phyloP scores from a whole-genome alignment of 2,329 filamentous ascomycete genomes.

The Trichoderma sp. region DNA sequence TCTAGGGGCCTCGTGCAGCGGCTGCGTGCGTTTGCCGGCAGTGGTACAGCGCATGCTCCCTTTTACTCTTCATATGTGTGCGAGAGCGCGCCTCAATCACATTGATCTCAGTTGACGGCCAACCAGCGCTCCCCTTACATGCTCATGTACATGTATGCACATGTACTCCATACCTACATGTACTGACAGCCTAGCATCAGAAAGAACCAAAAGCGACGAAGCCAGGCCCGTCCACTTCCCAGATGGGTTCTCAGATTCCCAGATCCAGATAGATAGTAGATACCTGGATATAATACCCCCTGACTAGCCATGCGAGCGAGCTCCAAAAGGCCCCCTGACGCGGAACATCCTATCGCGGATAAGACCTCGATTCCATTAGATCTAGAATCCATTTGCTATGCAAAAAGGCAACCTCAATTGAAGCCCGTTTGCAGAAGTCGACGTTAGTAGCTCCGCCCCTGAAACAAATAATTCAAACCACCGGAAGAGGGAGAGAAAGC shows the following conservation, averaged over 20 bases:
- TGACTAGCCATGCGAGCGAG: slow-evolving; percentile 5
- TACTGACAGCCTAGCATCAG: too few species aligned
- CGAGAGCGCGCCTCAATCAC: too few species aligned
- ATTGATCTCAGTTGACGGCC: too few species aligned
- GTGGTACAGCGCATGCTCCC: neutral
- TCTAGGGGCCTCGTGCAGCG: neutral
- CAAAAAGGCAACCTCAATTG: neutral
- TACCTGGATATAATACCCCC: too few species aligned
- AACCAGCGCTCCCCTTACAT: too few species aligned
- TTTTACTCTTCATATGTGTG: too few species aligned
- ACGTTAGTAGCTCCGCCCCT: slow-evolving; percentile 7
- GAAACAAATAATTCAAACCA: neutral
- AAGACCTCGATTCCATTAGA: neutral
- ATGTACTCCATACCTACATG: too few species aligned
- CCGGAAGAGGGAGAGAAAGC: neutral
- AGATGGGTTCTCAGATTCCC: neutral
- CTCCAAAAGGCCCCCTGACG: slow-evolving; percentile 13
- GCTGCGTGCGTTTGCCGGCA: neutral
- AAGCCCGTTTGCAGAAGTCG: neutral
- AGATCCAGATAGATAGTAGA: slow-evolving; percentile 2
- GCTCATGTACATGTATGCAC: too few species aligned
- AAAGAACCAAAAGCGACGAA: too few species aligned
- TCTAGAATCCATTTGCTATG: neutral
- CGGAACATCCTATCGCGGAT: slow-evolving; percentile 21
- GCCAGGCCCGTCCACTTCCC: too few species aligned